These are phyloP conservation scores for Blastobotrys capitulatus DNA, from an alignment of 1,139 yeast species.

Conservation along the genomic window DNA sequence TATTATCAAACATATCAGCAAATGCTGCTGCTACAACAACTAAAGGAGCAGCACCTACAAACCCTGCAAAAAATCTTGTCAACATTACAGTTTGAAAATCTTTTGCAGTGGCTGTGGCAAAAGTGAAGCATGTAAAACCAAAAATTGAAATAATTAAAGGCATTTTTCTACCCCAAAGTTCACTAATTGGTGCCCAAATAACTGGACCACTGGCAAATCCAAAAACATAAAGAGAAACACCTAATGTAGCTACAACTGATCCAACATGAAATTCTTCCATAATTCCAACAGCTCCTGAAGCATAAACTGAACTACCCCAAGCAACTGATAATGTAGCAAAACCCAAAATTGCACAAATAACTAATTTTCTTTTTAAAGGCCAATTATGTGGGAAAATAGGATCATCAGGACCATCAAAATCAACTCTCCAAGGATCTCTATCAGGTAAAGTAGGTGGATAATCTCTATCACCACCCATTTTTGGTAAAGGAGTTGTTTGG, in stretches of 20 bases:
- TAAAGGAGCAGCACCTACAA: slow-evolving; percentile 54
- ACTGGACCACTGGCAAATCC: slow-evolving; percentile 85
- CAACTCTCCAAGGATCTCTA: slow-evolving; percentile 43
- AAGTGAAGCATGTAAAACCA: slow-evolving; percentile 54
- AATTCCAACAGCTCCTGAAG: slow-evolving; percentile 33
- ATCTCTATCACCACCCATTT: slow-evolving; percentile 43
- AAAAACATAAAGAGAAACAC: slow-evolving; percentile 64
- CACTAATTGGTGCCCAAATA: slow-evolving; percentile 76
- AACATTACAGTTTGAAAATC: slow-evolving; percentile 66
- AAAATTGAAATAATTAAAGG: slow-evolving; percentile 52
- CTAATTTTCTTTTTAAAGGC: slow-evolving; percentile 34
- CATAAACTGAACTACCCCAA: slow-evolving; percentile 42
- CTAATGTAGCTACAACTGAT: slow-evolving; percentile 38
- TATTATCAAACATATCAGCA: slow-evolving; percentile 65
- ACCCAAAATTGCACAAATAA: slow-evolving; percentile 32
- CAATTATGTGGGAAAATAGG: slow-evolving; percentile 48
- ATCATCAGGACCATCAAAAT: slow-evolving; percentile 48
- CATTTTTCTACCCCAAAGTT: slow-evolving; percentile 61
- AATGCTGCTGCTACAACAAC: slow-evolving; percentile 81
- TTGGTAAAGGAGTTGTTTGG: slow-evolving; percentile 7
- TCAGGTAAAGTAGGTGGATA: slow-evolving; percentile 47
- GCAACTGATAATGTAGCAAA: slow-evolving; percentile 36
- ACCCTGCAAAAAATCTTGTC: slow-evolving; percentile 67
- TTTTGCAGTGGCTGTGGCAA: slow-evolving; percentile 67
- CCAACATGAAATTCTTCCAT: slow-evolving; percentile 29